Evolutionary conservation across 306 rosid genomes (phyloP).

Genomic region (Trifolium dubium): DNA sequence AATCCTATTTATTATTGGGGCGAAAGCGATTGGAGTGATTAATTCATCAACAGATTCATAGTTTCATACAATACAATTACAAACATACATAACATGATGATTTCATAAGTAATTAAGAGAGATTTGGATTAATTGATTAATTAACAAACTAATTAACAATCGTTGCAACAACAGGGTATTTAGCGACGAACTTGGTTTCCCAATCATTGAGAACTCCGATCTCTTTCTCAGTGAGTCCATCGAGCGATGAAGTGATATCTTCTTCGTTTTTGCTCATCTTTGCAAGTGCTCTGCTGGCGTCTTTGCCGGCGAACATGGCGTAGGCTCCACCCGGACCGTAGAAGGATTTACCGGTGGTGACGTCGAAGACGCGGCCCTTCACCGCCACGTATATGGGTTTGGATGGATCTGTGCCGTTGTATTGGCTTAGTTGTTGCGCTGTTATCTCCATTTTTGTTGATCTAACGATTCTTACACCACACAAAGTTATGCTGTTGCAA

Average conservation of each 20-base stretch:
- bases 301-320: constrained; percentile 94
- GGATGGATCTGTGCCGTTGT: constrained; percentile 79
- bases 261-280: constrained; percentile 94
- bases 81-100: not conserved
- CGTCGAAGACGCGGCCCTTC: constrained; percentile 84
- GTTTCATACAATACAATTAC: not conserved
- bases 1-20: not conserved
- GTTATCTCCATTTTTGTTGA: constrained; percentile 59
- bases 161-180: constrained; percentile 76
- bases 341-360: constrained; percentile 80
- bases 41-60: not conserved
- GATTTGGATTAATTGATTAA: not conserved
- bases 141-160: not conserved
- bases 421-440: constrained; percentile 59
- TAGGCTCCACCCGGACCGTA: constrained; percentile 94
- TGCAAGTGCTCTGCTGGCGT: constrained; percentile 94
- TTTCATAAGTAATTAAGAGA: not conserved
- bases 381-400: constrained; percentile 84
- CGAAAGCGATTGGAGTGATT: not conserved
- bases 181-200: constrained; percentile 94
- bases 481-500: not conserved
- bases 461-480: not conserved
- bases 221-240: constrained; percentile 94
- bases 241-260: constrained; percentile 66
- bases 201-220: constrained; percentile 91